Base-by-base conservation (phyloP, 2,329 filamentous ascomycete species). In the Talaromyces sp. region DNA sequence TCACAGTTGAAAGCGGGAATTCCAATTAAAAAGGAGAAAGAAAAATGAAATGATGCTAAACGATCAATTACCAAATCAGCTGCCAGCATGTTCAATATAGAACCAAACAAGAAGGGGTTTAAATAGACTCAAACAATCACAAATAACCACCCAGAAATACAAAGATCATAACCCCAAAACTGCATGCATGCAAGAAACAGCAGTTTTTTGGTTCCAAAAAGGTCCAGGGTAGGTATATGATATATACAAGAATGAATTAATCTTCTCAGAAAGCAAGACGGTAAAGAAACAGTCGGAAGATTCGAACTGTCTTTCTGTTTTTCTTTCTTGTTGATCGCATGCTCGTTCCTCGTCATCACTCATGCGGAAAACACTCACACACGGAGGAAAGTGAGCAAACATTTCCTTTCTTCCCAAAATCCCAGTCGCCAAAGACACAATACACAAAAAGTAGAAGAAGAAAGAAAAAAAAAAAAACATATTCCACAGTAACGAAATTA, bases 291-390 rank as follows among this genome's bases (percentile, higher is more conserved):
- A 19, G 41, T 11, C 6, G 8, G 9, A 32, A 58, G 21, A 32
- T 38, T 51, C 27, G 56, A 62, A 50, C 53, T 58, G 38, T 52
- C 55, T 59, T 56, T 63, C 32, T 57, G 19, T 57, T 61, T 57
- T 58, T 54, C 59, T 62, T 60, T 61, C 58, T 62, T 56, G 64
- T 54, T 48, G 60, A 56, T 63, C 64, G 55, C 61, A 67, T 68
- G 67, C 63, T 69, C 68, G 57, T 70, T 27, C 31, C 65, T 66
- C 69, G 24, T 70, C 69, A 62, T 70, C 61, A 65, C 69, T 70
- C 54, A 51, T 31, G 31, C 12, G 26, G 35, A 41, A 27, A 52
- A 51, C 29, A 54, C 35, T 21, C 17, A 21, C 24, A 56, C 19
- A 29, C 24, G 24, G 14, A 14, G 32, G 12, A 35, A 51, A 50